A percentile compares a stretch with the other conserved stretches of the same genome.
These are phyloP conservation scores for Phalaenopsis equestris DNA, from an alignment of 106 monocot species.

Conservation along the genomic window DNA sequence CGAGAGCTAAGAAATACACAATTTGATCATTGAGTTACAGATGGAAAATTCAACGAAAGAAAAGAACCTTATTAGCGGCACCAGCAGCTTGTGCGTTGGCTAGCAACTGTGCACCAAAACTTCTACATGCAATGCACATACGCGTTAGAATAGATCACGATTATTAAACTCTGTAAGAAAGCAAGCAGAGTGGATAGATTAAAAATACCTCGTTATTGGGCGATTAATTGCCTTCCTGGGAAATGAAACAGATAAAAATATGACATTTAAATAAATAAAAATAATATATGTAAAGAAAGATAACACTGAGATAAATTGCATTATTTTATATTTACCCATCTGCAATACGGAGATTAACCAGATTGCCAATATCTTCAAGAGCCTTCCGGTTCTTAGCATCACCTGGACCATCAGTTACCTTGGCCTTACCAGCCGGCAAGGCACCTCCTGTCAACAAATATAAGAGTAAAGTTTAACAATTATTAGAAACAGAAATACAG, in stretches of 20 bases:
- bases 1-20: not conserved
- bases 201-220: conserved; percentile 14
- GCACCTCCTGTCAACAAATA: not conserved
- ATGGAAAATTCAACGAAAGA: not conserved
- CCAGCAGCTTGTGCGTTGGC: conserved; percentile 33
- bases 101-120: conserved; percentile 44
- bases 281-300: too few species aligned
- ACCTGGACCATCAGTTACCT: conserved; percentile 1
- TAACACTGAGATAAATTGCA: too few species aligned
- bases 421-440: conserved; percentile 8
- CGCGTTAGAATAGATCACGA: not conserved
- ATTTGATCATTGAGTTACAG: not conserved
- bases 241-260: not conserved
- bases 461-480: not conserved
- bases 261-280: not conserved
- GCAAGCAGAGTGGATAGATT: not conserved
- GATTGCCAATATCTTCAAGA: conserved; percentile 19
- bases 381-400: conserved; percentile 20
- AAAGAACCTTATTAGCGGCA: not conserved
- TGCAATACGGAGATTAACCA: conserved; percentile 4
- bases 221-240: conserved; percentile 9
- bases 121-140: conserved; percentile 10
- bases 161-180: too few species aligned
- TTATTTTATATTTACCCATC: conserved; percentile 6
- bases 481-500: not conserved